Conservation (phyloP, 257 asterid species). For the Ilex asprella region DNA sequence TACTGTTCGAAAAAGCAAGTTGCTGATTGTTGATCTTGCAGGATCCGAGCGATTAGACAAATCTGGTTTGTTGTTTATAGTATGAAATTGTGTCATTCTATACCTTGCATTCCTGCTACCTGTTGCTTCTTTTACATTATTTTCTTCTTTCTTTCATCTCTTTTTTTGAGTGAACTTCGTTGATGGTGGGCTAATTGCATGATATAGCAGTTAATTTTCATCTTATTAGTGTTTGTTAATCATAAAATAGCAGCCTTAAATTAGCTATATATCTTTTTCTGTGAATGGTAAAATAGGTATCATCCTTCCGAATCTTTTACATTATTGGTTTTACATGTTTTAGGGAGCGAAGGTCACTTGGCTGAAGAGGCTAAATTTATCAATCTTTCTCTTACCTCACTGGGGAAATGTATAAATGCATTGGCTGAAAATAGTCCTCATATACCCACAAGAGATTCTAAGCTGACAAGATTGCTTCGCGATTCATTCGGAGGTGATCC, state of each 20-base stretch:
- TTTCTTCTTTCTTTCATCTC: not conserved
- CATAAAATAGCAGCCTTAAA: not conserved
- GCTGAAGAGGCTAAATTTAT: slow-evolving; percentile 85
- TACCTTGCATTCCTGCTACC: slow-evolving; percentile 7
- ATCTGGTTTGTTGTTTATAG: slow-evolving; percentile 52
- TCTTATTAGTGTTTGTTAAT: too few species aligned
- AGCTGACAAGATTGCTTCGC: slow-evolving; percentile 81
- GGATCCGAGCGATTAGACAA: slow-evolving; percentile 85
- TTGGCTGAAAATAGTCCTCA: slow-evolving; percentile 88
- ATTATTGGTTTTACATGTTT: slow-evolving; percentile 15
- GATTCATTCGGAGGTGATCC: slow-evolving; percentile 88
- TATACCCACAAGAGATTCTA: slow-evolving; percentile 88
- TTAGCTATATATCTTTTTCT: too few species aligned
- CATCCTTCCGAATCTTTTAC: not conserved
- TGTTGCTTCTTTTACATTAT: not conserved
- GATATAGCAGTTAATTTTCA: not conserved
- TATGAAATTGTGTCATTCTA: slow-evolving; percentile 1
- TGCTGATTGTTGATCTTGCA: slow-evolving; percentile 89
- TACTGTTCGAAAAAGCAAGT: slow-evolving; percentile 74
- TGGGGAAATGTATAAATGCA: slow-evolving; percentile 90
- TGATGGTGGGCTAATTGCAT: not conserved
- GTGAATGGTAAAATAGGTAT: not conserved
- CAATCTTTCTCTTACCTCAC: slow-evolving; percentile 77
- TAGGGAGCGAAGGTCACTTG: slow-evolving; percentile 90
- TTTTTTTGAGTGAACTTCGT: not conserved